These are phyloP conservation scores for Penicillium brasilianum DNA, from an alignment of 2,329 filamentous ascomycete species.

Conservation along the genomic window DNA sequence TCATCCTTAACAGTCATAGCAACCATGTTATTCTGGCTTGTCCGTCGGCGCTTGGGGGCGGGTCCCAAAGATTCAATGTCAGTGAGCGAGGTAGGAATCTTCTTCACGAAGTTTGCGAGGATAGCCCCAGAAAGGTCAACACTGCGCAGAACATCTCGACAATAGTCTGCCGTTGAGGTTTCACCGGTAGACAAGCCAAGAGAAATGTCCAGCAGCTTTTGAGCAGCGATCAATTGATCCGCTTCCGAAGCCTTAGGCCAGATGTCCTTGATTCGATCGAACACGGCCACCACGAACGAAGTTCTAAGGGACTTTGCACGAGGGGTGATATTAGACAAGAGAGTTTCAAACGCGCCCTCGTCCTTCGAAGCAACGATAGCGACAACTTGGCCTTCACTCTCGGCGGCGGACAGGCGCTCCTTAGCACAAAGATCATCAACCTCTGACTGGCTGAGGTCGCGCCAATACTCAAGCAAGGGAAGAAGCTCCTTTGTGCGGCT, in stretches of 20 bases:
- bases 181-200: conserved; percentile 37
- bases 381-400: conserved; percentile 60
- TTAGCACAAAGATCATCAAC: conserved; percentile 56
- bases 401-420: conserved; percentile 54
- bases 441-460: conserved; percentile 58
- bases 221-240: conserved; percentile 42
- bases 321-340: conserved; percentile 58
- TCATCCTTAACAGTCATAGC: conserved; percentile 66
- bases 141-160: conserved; percentile 71
- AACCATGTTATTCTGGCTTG: conserved; percentile 72
- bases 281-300: conserved; percentile 67
- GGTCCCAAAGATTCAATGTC: conserved; percentile 74
- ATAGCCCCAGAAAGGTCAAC: conserved; percentile 76
- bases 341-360: conserved; percentile 60
- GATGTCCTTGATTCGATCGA: conserved; percentile 70
- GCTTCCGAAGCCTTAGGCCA: conserved; percentile 62
- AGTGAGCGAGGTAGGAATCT: conserved; percentile 70
- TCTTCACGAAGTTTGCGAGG: conserved; percentile 73
- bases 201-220: conserved; percentile 49
- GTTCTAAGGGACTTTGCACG: conserved; percentile 51
- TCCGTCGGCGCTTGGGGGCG: conserved; percentile 77
- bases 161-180: conserved; percentile 37
- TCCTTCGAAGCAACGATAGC: conserved; percentile 61
- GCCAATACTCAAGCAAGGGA: conserved; percentile 75
- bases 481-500: conserved; percentile 76